A percentile compares a stretch with the other conserved stretches of the same genome.
These are phyloP conservation scores for Boletus sensibilis DNA, from an alignment of 768 basidiomycete species.

Conservation along the genomic window DNA sequence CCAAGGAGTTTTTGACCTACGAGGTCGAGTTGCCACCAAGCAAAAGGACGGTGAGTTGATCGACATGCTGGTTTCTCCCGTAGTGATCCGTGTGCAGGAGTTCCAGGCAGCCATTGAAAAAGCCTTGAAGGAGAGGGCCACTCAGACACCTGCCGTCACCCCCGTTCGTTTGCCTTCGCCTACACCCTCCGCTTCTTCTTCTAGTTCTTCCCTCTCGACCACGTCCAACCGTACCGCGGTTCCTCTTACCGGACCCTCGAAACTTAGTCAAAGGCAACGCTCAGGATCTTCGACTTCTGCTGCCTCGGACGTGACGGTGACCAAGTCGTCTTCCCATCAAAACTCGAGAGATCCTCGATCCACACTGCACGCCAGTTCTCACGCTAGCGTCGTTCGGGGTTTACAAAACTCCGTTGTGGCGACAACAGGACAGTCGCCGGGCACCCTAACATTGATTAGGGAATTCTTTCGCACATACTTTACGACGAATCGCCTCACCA, in stretches of 20 bases:
- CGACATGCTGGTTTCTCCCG: not conserved
- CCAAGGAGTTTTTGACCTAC: slow-evolving; percentile 69
- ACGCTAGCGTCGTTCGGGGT: slow-evolving; percentile 14
- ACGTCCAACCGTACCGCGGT: slow-evolving; percentile 72
- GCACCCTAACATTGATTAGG: slow-evolving; percentile 44
- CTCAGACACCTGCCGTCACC: slow-evolving; percentile 22
- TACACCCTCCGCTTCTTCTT: slow-evolving; percentile 57
- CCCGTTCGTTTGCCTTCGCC: slow-evolving; percentile 42
- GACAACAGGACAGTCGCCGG: slow-evolving; percentile 19
- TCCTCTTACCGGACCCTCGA: slow-evolving; percentile 34
- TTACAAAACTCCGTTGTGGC: slow-evolving; percentile 9
- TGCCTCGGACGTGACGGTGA: slow-evolving; percentile 29
- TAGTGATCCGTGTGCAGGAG: slow-evolving; percentile 24
- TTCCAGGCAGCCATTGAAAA: slow-evolving; percentile 34
- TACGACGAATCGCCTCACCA: slow-evolving; percentile 44
- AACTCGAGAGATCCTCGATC: slow-evolving; percentile 6
- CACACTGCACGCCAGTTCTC: slow-evolving; percentile 14
- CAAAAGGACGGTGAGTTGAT: slow-evolving; percentile 49
- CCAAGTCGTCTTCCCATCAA: slow-evolving; percentile 12
- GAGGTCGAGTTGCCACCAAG: slow-evolving; percentile 60
- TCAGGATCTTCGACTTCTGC: slow-evolving; percentile 25
- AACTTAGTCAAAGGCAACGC: slow-evolving; percentile 13
- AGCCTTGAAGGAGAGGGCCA: slow-evolving; percentile 30
- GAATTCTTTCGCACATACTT: slow-evolving; percentile 51
- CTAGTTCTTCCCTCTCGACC: slow-evolving; percentile 65